These are phyloP conservation scores for Colletotrichum echinochloae DNA, from an alignment of 2,329 filamentous ascomycete species.

Conservation along the genomic window DNA sequence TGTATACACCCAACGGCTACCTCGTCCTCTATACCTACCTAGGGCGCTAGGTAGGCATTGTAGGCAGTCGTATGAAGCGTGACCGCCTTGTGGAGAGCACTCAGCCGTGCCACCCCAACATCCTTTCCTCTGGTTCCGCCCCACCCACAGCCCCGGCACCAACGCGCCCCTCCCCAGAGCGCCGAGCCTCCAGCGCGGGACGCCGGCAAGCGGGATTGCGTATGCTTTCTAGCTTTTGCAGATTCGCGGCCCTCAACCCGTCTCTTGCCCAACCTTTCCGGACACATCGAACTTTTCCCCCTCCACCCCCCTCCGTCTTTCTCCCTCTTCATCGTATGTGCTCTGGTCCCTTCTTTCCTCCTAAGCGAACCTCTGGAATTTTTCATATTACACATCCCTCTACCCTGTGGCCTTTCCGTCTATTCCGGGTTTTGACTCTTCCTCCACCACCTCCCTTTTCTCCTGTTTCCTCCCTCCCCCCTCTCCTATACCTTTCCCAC, in stretches of 20 bases:
- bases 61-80: conserved; percentile 17
- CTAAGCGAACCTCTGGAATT: neutral
- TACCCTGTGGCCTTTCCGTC: conserved; percentile 2
- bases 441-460: neutral
- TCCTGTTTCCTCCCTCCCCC: neutral
- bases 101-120: conserved; percentile 30
- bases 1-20: neutral
- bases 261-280: conserved; percentile 30
- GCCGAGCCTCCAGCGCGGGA: conserved; percentile 41
- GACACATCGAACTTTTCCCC: conserved; percentile 15
- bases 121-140: conserved; percentile 9
- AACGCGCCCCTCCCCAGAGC: conserved; percentile 35
- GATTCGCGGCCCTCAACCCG: conserved; percentile 37
- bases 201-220: conserved; percentile 41
- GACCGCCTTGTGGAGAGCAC: neutral
- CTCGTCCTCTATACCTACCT: neutral
- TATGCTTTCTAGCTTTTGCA: conserved; percentile 40
- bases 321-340: conserved; percentile 15
- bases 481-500: neutral
- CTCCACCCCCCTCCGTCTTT: neutral
- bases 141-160: conserved; percentile 33
- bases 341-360: neutral
- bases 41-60: too few species aligned
- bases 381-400: neutral
- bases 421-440: conserved; percentile 14